A percentile compares a stretch with the other conserved stretches of the same genome.
phyloP scores from a whole-genome alignment of 106 monocot genomes.

The Dendrobium catenatum region DNA sequence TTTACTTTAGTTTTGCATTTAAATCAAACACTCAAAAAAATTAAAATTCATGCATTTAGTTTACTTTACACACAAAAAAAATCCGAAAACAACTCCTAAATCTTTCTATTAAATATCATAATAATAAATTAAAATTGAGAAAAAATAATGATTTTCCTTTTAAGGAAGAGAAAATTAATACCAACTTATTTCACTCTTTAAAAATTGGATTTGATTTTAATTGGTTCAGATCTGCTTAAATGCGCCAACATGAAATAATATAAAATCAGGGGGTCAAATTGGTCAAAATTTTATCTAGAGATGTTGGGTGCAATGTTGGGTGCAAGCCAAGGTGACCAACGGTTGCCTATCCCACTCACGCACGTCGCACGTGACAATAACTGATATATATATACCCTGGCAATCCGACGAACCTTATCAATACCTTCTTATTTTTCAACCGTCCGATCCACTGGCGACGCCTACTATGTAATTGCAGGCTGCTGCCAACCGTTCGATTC shows the following conservation, averaged over 20 bases:
- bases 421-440: neutral
- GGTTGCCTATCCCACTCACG: neutral
- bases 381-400: neutral
- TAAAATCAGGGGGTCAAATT: no score
- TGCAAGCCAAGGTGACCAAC: neutral
- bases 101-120: neutral
- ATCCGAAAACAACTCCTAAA: neutral
- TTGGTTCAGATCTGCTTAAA: neutral
- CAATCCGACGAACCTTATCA: neutral
- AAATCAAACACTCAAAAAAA: no score
- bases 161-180: neutral
- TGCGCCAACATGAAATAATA: no score
- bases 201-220: neutral
- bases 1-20: no score
- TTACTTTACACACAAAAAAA: no score
- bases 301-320: neutral
- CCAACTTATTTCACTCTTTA: neutral
- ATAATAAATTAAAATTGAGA: no score
- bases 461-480: neutral
- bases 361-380: conserved; percentile 1
- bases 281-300: no score
- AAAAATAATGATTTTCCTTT: neutral
- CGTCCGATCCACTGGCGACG: neutral
- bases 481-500: neutral
- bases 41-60: no score